Conservation (phyloP, 305 asterid species). For the Withania somnifera region DNA sequence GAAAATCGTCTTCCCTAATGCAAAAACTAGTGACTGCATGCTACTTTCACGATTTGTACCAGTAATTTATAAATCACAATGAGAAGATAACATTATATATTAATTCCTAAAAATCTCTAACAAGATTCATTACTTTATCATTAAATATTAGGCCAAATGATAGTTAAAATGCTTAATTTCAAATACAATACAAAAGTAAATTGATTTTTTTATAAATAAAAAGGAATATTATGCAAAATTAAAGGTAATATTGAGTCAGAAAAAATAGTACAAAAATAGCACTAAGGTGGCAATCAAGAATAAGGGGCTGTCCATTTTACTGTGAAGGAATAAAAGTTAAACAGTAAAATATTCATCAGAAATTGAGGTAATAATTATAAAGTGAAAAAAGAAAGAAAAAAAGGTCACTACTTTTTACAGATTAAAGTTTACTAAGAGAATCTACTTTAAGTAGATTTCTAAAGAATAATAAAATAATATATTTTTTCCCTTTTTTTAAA, state of each 20-base stretch:
- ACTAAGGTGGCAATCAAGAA: neutral
- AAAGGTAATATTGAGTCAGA: neutral
- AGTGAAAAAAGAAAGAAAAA: neutral
- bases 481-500: neutral
- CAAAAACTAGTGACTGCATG: too few species aligned
- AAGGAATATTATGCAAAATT: neutral
- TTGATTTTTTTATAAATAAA: neutral
- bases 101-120: too few species aligned
- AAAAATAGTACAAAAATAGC: neutral
- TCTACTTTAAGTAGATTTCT: neutral
- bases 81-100: too few species aligned
- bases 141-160: neutral
- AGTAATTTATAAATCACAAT: too few species aligned
- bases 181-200: neutral
- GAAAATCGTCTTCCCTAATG: too few species aligned
- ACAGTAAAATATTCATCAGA: neutral
- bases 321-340: neutral
- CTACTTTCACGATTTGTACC: too few species aligned
- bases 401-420: conserved; percentile 3
- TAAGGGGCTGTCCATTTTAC: neutral
- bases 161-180: neutral
- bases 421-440: neutral
- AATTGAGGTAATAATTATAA: conserved; percentile 2
- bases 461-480: neutral
- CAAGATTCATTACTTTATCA: too few species aligned